These are phyloP conservation scores for Populus euphratica DNA, from an alignment of 345 rosid genomes.

Conservation along the genomic window DNA sequence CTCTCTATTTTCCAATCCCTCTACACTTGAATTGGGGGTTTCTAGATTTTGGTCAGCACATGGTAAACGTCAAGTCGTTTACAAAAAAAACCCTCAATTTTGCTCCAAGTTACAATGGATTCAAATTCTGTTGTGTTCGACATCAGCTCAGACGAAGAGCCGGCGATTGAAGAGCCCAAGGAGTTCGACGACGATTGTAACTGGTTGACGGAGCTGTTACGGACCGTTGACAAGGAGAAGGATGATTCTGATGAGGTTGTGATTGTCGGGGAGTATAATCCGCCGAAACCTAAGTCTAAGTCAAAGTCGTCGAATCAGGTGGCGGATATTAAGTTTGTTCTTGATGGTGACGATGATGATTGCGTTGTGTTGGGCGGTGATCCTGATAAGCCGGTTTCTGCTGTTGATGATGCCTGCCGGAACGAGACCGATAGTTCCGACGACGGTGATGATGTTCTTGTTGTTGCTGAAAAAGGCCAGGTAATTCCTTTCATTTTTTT, in stretches of 20 bases:
- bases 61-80: background rate
- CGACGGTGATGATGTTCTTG: slow-evolving; percentile 41
- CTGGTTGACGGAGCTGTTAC: slow-evolving; percentile 40
- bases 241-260: slow-evolving; percentile 45
- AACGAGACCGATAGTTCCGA: background rate
- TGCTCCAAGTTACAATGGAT: background rate
- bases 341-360: slow-evolving; percentile 44
- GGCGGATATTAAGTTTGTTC: background rate
- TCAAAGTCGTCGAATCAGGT: slow-evolving; percentile 16
- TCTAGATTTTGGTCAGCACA: background rate
- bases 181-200: slow-evolving; percentile 25
- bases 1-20: too few relatives aligned
- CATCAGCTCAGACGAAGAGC: slow-evolving; percentile 62
- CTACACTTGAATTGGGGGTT: too few relatives aligned
- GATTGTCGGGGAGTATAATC: slow-evolving; percentile 43
- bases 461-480: slow-evolving; percentile 28
- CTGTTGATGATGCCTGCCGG: slow-evolving; percentile 6
- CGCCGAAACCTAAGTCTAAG: slow-evolving; percentile 31
- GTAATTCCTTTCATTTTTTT: background rate
- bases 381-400: slow-evolving; percentile 44
- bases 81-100: background rate
- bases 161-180: slow-evolving; percentile 18
- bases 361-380: slow-evolving; percentile 57
- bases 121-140: slow-evolving; percentile 31
- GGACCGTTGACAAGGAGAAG: slow-evolving; percentile 16